phyloP scores from a whole-genome alignment of 495 filamentous ascomycete species.

The Lentithecium fluviatile region DNA sequence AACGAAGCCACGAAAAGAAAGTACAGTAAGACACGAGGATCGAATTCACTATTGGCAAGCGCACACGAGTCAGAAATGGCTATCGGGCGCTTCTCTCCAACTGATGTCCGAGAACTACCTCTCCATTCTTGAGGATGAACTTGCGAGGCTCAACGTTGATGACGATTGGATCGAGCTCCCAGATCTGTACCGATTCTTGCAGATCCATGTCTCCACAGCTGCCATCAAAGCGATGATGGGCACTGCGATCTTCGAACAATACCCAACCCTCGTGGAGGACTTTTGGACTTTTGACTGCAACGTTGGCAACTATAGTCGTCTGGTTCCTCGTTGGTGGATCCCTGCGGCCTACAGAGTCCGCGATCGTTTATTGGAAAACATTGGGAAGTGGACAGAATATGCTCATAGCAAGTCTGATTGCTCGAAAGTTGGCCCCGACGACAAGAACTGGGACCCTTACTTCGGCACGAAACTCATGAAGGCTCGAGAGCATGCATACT shows the following conservation, averaged over 20 bases:
- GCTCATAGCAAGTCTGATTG: too few relatives aligned
- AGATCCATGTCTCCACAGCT: conserved; percentile 28
- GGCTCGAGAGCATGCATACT: neutral
- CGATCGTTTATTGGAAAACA: conserved; percentile 1
- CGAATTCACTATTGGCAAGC: neutral
- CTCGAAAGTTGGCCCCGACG: too few relatives aligned
- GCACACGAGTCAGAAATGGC: neutral
- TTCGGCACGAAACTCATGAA: neutral
- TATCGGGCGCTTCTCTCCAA: neutral
- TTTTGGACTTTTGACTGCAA: conserved; percentile 36
- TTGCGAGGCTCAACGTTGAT: conserved; percentile 1
- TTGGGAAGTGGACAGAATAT: neutral
- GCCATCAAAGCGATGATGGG: conserved; percentile 35
- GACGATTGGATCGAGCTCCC: conserved; percentile 9
- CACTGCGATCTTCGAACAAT: conserved; percentile 25
- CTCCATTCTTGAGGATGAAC: neutral
- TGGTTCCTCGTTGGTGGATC: conserved; percentile 25
- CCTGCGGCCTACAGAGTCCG: conserved; percentile 16
- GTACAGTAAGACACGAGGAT: neutral
- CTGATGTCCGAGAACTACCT: neutral
- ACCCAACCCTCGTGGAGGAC: conserved; percentile 30
- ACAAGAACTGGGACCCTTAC: too few relatives aligned
- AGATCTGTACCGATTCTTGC: conserved; percentile 12
- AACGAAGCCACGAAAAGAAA: neutral
- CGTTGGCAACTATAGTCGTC: conserved; percentile 25